A percentile compares a stretch with the other conserved stretches of the same genome.
phyloP scores from a whole-genome alignment of 768 basidiomycete genomes.

The Boletus rex-veris region DNA sequence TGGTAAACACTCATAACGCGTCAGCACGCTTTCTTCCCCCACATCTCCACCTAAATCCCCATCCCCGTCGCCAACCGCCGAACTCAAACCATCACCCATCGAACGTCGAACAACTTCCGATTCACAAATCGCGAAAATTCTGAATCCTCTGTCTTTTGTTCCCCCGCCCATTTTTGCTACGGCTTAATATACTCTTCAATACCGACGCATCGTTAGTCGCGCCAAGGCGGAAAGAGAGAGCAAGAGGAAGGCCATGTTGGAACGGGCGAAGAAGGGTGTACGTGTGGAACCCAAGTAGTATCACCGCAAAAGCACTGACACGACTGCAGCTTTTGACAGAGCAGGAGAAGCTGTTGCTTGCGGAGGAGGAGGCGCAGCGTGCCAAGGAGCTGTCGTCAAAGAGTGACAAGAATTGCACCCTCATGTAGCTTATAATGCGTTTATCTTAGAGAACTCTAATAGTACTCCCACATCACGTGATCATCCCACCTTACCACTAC shows the following conservation, averaged over 20 bases:
- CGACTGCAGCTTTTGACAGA: conserved; percentile 51
- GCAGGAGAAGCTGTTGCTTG: conserved; percentile 59
- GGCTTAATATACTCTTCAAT: conserved; percentile 46
- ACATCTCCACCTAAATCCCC: conserved; percentile 21
- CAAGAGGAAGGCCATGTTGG: conserved; percentile 63
- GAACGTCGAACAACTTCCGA: conserved; percentile 31
- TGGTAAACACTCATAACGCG: conserved; percentile 66
- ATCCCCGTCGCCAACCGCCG: conserved; percentile 3
- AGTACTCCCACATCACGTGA: conserved; percentile 8
- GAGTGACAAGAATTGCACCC: conserved; percentile 46
- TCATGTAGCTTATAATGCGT: conserved; percentile 44
- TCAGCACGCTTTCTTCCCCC: conserved; percentile 38
- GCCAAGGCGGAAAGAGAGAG: conserved; percentile 75
- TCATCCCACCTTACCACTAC: not conserved
- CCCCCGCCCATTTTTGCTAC: conserved; percentile 66
- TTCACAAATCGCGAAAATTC: conserved; percentile 33
- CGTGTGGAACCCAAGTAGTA: conserved; percentile 22
- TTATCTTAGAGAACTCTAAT: not conserved
- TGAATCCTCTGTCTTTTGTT: conserved; percentile 47
- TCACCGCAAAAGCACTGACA: not conserved
- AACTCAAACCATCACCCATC: conserved; percentile 17
- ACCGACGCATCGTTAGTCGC: conserved; percentile 43
- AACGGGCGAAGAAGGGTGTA: conserved; percentile 74
- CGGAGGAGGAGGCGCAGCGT: conserved; percentile 47
- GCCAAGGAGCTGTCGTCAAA: conserved; percentile 27